A percentile compares a stretch with the other conserved stretches of the same genome.
Conservation (phyloP, 192 early-diverging fungal species). For the Mortierella claussenii region DNA sequence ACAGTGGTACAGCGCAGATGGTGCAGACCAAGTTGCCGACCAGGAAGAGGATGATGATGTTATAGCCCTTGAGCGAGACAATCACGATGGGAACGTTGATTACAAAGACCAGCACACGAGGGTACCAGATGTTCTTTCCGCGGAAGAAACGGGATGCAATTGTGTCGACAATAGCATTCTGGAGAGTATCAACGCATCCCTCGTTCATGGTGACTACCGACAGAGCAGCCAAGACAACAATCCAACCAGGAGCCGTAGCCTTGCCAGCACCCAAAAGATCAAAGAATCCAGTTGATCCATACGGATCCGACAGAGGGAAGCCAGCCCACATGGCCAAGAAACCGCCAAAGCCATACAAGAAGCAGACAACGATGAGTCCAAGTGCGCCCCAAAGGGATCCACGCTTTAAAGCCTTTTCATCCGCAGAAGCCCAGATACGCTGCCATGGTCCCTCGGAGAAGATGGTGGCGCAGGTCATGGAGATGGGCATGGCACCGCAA, state of each 20-base stretch:
- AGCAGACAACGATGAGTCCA: slow-evolving; percentile 60
- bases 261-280: slow-evolving; percentile 60
- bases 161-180: slow-evolving; percentile 71
- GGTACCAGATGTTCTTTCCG: slow-evolving; percentile 28
- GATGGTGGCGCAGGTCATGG: slow-evolving; percentile 69
- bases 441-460: slow-evolving; percentile 81
- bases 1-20: slow-evolving; percentile 64
- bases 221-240: slow-evolving; percentile 64
- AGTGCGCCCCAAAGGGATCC: slow-evolving; percentile 65
- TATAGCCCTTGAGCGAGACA: slow-evolving; percentile 61
- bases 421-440: slow-evolving; percentile 71
- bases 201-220: slow-evolving; percentile 69
- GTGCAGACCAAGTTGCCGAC: slow-evolving; percentile 66
- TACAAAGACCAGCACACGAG: slow-evolving; percentile 26
- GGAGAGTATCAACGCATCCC: slow-evolving; percentile 73
- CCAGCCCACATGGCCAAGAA: slow-evolving; percentile 73
- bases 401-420: slow-evolving; percentile 63
- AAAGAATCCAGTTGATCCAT: slow-evolving; percentile 70
- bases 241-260: slow-evolving; percentile 59
- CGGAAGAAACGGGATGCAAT: slow-evolving; percentile 61
- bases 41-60: slow-evolving; percentile 66
- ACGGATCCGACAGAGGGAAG: slow-evolving; percentile 50
- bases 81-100: slow-evolving; percentile 54
- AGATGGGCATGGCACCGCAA: slow-evolving; percentile 66
- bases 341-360: slow-evolving; percentile 68